These are phyloP conservation scores for Ophiosphaerella narmari DNA, from an alignment of 2,329 filamentous ascomycete species.

Conservation along the genomic window DNA sequence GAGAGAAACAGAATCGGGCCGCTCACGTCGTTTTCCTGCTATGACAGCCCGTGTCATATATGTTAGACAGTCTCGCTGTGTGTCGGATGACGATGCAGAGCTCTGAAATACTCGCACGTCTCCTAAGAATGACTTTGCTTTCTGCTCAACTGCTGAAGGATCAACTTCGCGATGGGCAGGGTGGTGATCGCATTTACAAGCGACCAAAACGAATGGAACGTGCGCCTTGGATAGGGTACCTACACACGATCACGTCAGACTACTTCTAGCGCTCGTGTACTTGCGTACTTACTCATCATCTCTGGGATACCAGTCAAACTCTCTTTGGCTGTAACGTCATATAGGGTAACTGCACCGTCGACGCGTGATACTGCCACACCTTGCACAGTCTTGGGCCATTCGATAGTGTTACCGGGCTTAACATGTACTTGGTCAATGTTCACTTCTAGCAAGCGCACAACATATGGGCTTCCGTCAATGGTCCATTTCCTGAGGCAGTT, in stretches of 20 bases:
- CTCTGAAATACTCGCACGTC: conserved; percentile 73
- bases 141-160: conserved; percentile 67
- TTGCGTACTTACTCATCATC: conserved; percentile 71
- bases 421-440: conserved; percentile 58
- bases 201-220: conserved; percentile 79
- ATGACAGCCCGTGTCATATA: conserved; percentile 75
- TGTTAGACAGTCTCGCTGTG: conserved; percentile 75
- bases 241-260: conserved; percentile 48
- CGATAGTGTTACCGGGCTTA: conserved; percentile 56
- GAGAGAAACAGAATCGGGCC: not conserved
- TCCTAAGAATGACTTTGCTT: conserved; percentile 66
- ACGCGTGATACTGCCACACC: conserved; percentile 74
- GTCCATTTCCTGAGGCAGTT: conserved; percentile 59
- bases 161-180: conserved; percentile 73
- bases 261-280: conserved; percentile 3
- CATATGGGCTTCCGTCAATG: conserved; percentile 59
- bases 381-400: conserved; percentile 61
- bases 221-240: conserved; percentile 74
- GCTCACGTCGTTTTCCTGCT: conserved; percentile 69
- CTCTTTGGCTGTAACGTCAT: conserved; percentile 80
- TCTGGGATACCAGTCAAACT: conserved; percentile 76
- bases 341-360: conserved; percentile 83
- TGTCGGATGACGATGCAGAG: conserved; percentile 71
- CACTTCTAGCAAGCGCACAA: conserved; percentile 63
- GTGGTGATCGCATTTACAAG: conserved; percentile 86